phyloP scores from a whole-genome alignment of 768 basidiomycete species.

The Gloeostereum incarnatum region DNA sequence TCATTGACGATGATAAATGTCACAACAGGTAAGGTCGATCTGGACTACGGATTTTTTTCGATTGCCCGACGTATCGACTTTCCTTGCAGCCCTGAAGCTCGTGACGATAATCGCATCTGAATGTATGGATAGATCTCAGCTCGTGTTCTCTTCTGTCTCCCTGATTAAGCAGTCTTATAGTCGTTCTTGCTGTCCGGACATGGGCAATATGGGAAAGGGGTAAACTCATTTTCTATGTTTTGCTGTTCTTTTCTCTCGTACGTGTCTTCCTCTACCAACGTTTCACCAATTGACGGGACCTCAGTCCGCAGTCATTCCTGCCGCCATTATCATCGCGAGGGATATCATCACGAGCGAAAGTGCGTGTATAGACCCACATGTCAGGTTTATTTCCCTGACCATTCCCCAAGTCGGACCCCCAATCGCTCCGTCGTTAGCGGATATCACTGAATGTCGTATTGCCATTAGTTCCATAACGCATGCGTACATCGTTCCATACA shows the following conservation, averaged over 20 bases:
- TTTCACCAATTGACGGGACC: not conserved
- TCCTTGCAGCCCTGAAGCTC: slow-evolving; percentile 7
- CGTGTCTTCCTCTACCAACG: not conserved
- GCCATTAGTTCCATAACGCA: slow-evolving; percentile 8
- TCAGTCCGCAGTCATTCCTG: slow-evolving; percentile 8
- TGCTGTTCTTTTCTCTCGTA: slow-evolving; percentile 8
- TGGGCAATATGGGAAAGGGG: slow-evolving; percentile 18
- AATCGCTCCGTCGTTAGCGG: not conserved
- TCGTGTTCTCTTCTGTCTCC: not conserved
- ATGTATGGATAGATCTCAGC: slow-evolving; percentile 4
- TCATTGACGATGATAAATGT: too few relatives aligned
- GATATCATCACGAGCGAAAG: slow-evolving; percentile 6
- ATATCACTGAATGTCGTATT: slow-evolving; percentile 3
- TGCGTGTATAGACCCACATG: not conserved
- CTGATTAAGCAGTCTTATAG: slow-evolving; percentile 5
- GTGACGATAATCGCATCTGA: slow-evolving; percentile 11
- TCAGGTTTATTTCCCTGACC: not conserved
- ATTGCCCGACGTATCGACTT: not conserved
- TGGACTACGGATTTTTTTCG: not conserved
- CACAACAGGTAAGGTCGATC: not conserved
- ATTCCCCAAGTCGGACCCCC: slow-evolving; percentile 2
- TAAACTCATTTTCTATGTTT: slow-evolving; percentile 7
- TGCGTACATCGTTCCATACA: slow-evolving; percentile 9
- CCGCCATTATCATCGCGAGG: slow-evolving; percentile 8
- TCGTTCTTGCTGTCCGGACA: slow-evolving; percentile 16